phyloP scores from a whole-genome alignment of 208 protist genomes.

The Trypanosomatidae sp. region DNA sequence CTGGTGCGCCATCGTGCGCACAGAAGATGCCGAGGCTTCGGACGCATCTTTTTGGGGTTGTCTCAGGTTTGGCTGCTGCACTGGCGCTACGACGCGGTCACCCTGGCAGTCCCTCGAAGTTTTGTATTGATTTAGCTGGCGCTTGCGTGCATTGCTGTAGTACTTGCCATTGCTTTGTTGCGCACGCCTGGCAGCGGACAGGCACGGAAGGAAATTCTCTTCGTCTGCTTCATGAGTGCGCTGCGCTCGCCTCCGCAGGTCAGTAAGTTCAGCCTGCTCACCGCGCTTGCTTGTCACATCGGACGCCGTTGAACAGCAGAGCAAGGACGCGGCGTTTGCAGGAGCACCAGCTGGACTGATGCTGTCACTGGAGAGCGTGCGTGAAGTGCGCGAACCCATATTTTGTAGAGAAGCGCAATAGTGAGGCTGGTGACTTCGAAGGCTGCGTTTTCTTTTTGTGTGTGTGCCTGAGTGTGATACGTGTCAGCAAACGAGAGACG shows the following conservation, averaged over 20 bases:
- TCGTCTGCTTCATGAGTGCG: neutral
- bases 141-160: neutral
- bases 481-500: neutral
- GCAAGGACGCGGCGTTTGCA: neutral
- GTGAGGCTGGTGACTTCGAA: neutral
- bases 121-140: neutral
- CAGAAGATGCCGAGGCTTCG: neutral
- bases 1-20: slow-evolving; percentile 10
- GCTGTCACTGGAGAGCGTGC: neutral
- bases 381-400: neutral
- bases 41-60: neutral
- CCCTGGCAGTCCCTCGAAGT: neutral
- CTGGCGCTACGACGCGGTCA: neutral
- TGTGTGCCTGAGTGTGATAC: neutral
- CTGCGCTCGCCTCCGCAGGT: neutral
- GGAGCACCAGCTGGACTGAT: neutral
- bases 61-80: neutral
- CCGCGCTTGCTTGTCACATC: slow-evolving; percentile 1
- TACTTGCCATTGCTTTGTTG: neutral
- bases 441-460: neutral
- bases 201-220: neutral
- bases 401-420: neutral
- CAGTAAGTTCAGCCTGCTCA: neutral
- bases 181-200: neutral
- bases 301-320: slow-evolving; percentile 5